Percentiles rank a stretch among this genome's conserved stretches.
Evolutionary conservation across 169 alveolate genomes (phyloP).

Genomic region (Cryptosporidium sp.): DNA sequence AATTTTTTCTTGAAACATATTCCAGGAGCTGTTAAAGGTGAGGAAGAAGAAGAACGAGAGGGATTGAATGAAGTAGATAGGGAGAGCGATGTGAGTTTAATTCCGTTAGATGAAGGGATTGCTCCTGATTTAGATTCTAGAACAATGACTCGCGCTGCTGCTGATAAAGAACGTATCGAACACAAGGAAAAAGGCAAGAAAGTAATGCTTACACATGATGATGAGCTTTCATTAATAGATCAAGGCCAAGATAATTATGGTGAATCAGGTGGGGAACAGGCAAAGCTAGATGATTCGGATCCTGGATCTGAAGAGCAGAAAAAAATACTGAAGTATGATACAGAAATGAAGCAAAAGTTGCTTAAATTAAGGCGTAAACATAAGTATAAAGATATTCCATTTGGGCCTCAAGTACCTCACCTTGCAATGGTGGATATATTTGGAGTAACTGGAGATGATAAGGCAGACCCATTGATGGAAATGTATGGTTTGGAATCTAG

Average conservation of each 20-base stretch:
- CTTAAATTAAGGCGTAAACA: conserved; percentile 11
- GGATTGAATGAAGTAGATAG: conserved; percentile 22
- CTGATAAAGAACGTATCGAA: background rate
- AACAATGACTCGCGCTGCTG: conserved; percentile 24
- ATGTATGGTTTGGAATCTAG: conserved; percentile 48
- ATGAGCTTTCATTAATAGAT: conserved; percentile 43
- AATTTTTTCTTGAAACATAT: conserved; percentile 46
- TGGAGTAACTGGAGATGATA: conserved; percentile 60
- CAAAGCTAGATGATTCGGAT: background rate
- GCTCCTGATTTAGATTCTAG: conserved; percentile 23
- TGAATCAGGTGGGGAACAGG: background rate
- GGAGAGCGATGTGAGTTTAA: conserved; percentile 39
- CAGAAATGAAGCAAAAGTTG: conserved; percentile 37
- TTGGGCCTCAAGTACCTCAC: conserved; percentile 68
- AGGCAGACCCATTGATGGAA: conserved; percentile 13
- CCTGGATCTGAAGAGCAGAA: conserved; percentile 57
- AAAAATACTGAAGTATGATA: conserved; percentile 33
- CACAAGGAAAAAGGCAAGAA: background rate
- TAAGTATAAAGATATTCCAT: conserved; percentile 42
- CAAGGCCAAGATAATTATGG: background rate
- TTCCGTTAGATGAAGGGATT: conserved; percentile 24
- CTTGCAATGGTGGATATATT: conserved; percentile 70
- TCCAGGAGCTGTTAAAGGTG: conserved; percentile 41
- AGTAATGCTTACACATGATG: background rate
- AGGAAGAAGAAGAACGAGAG: conserved; percentile 15